A percentile compares a stretch with the other conserved stretches of the same genome.
These are phyloP conservation scores for Trichoderma polysporum DNA, from an alignment of 2,329 filamentous ascomycete genomes.

Conservation along the genomic window DNA sequence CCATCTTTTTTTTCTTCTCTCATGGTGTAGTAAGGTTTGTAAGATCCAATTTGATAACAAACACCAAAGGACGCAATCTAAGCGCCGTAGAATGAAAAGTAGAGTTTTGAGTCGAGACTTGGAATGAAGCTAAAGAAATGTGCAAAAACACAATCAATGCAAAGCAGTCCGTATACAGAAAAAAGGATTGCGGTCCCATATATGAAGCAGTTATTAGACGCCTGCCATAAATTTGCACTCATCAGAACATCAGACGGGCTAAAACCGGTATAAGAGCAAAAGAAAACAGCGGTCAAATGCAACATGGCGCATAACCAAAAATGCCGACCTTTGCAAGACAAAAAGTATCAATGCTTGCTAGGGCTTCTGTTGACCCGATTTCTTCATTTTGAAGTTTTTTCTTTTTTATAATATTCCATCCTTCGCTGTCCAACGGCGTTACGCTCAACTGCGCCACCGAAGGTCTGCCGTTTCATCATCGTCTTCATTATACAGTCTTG, in stretches of 20 bases:
- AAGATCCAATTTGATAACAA: slow-evolving; percentile 7
- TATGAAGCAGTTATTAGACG: slow-evolving; percentile 32
- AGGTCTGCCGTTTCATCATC: slow-evolving; percentile 20
- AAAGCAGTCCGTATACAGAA: neutral
- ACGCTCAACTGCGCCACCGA: slow-evolving; percentile 28
- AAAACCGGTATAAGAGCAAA: slow-evolving; percentile 51
- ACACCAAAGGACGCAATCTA: slow-evolving; percentile 28
- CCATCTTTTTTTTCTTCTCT: neutral
- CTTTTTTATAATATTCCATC: neutral
- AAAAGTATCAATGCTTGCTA: neutral
- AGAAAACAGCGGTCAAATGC: slow-evolving; percentile 41
- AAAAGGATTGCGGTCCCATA: slow-evolving; percentile 1
- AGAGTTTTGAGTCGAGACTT: slow-evolving; percentile 32
- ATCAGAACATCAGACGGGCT: slow-evolving; percentile 47
- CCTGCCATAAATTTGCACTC: slow-evolving; percentile 43
- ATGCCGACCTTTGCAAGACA: slow-evolving; percentile 25
- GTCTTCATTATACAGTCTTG: slow-evolving; percentile 51
- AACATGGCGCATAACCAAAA: slow-evolving; percentile 49
- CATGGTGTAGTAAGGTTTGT: neutral
- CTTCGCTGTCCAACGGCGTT: slow-evolving; percentile 25
- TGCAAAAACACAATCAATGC: slow-evolving; percentile 23
- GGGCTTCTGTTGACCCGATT: neutral
- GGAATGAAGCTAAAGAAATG: slow-evolving; percentile 23
- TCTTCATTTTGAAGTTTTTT: slow-evolving; percentile 28
- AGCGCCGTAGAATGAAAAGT: slow-evolving; percentile 26